Evolutionary conservation across 2,329 filamentous ascomycete genomes (phyloP).

Genomic region (Verticillium isaacii): DNA sequence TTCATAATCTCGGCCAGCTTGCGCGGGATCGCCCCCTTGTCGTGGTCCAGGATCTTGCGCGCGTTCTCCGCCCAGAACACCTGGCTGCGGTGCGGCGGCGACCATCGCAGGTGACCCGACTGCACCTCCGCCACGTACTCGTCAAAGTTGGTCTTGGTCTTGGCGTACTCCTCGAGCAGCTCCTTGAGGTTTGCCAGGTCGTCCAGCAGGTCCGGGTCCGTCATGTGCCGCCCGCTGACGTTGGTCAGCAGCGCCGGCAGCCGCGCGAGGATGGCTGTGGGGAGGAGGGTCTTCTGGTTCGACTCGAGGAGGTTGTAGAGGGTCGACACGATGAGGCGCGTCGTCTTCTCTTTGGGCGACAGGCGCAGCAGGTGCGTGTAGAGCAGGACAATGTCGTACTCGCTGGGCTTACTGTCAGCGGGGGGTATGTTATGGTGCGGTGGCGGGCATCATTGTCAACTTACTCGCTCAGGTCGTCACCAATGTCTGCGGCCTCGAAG

Average conservation of each 20-base stretch:
- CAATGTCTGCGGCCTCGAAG: conserved; percentile 75
- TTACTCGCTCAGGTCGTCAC: conserved; percentile 79
- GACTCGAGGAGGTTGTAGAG: conserved; percentile 76
- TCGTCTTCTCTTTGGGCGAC: conserved; percentile 97
- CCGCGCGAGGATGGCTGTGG: conserved; percentile 79
- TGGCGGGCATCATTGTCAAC: conserved; percentile 22
- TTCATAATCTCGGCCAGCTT: conserved; percentile 81
- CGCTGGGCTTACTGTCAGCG: conserved; percentile 44
- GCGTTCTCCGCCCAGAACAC: conserved; percentile 93
- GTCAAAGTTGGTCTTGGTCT: conserved; percentile 73
- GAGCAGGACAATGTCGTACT: conserved; percentile 86
- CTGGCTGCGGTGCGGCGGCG: conserved; percentile 79
- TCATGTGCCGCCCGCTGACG: conserved; percentile 55
- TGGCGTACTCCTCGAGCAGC: conserved; percentile 62
- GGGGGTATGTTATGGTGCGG: not conserved
- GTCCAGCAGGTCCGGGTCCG: conserved; percentile 59
- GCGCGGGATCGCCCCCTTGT: conserved; percentile 72
- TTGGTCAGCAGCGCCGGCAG: conserved; percentile 66
- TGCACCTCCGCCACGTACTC: conserved; percentile 86
- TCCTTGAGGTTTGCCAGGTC: conserved; percentile 58
- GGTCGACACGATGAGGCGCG: conserved; percentile 82
- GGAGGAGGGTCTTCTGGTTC: conserved; percentile 70
- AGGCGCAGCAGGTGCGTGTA: conserved; percentile 89
- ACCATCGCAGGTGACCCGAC: conserved; percentile 87
- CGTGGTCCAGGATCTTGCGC: conserved; percentile 76